phyloP scores from a whole-genome alignment of 768 basidiomycete genomes.

The Russula sp. region DNA sequence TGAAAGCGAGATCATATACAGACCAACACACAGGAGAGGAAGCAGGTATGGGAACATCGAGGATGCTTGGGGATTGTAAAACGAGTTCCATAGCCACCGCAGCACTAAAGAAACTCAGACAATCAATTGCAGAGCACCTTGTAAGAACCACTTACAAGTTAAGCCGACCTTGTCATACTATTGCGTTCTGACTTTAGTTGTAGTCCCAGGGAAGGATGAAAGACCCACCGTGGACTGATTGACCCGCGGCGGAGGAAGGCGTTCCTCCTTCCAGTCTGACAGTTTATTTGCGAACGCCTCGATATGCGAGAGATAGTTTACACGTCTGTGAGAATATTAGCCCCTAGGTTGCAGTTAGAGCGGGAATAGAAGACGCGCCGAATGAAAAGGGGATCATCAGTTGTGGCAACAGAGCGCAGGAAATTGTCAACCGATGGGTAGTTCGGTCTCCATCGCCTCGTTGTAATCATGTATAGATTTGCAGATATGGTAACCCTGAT shows the following conservation, averaged over 20 bases:
- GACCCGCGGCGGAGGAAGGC: conserved; percentile 82
- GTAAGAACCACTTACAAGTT: conserved; percentile 53
- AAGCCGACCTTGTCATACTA: conserved; percentile 87
- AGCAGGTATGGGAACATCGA: conserved; percentile 75
- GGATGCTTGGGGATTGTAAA: conserved; percentile 70
- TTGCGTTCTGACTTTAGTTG: conserved; percentile 21
- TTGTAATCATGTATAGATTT: conserved; percentile 26
- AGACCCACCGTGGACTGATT: conserved; percentile 67
- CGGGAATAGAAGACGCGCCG: conserved; percentile 12
- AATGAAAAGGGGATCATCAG: conserved; percentile 28
- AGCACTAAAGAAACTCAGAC: conserved; percentile 49
- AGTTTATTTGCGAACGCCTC: conserved; percentile 56
- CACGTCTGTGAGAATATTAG: conserved; percentile 41
- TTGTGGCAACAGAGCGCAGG: conserved; percentile 16
- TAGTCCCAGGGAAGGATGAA: background rate
- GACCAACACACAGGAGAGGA: conserved; percentile 63
- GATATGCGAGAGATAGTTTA: conserved; percentile 56
- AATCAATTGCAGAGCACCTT: conserved; percentile 10
- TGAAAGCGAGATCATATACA: conserved; percentile 1
- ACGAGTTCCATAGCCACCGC: conserved; percentile 75
- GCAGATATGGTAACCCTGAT: conserved; percentile 22
- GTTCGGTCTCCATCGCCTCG: conserved; percentile 27
- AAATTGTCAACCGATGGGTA: conserved; percentile 25
- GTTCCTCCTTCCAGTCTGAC: conserved; percentile 66
- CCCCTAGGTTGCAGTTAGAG: background rate